Evolutionary conservation across 2,329 filamentous ascomycete genomes (phyloP).

Genomic region (Aaosphaeria pasadenensis): DNA sequence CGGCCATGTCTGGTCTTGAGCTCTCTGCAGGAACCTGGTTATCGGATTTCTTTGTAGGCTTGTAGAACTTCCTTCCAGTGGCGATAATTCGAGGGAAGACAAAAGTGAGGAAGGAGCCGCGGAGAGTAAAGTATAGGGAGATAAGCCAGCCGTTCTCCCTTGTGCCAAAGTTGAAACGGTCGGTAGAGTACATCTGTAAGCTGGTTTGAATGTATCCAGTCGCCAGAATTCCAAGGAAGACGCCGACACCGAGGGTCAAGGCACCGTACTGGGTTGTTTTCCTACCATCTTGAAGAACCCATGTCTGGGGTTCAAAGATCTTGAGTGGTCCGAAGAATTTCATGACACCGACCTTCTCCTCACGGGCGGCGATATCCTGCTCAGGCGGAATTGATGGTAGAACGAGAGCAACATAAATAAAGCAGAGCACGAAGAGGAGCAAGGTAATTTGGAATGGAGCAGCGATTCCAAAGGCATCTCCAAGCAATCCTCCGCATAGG

Average conservation of each 20-base stretch:
- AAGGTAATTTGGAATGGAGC: conserved; percentile 65
- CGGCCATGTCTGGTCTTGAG: conserved; percentile 7
- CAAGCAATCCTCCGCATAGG: conserved; percentile 62
- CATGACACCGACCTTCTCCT: conserved; percentile 39
- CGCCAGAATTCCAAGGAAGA: conserved; percentile 66
- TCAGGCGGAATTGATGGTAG: conserved; percentile 52
- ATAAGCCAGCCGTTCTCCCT: conserved; percentile 47
- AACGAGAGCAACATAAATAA: conserved; percentile 39
- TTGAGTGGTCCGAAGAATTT: conserved; percentile 63
- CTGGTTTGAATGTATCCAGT: conserved; percentile 66
- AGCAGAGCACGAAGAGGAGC: conserved; percentile 50
- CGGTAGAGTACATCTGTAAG: conserved; percentile 49
- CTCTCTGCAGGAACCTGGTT: conserved; percentile 40
- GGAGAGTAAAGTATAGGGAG: conserved; percentile 43
- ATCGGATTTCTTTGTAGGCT: conserved; percentile 18
- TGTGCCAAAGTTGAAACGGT: conserved; percentile 44
- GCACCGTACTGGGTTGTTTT: conserved; percentile 59
- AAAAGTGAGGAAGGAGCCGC: conserved; percentile 45
- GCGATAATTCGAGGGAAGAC: conserved; percentile 45
- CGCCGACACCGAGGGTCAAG: conserved; percentile 61
- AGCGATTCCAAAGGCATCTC: conserved; percentile 60
- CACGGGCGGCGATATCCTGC: conserved; percentile 21
- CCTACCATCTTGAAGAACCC: conserved; percentile 51
- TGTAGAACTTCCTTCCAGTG: conserved; percentile 41
- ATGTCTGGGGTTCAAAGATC: conserved; percentile 58